Evolutionary conservation across 805 yeast genomes (phyloP), one percentile per base, ranked within the genome.

Genomic region (Teunomyces lycoperdinae): DNA sequence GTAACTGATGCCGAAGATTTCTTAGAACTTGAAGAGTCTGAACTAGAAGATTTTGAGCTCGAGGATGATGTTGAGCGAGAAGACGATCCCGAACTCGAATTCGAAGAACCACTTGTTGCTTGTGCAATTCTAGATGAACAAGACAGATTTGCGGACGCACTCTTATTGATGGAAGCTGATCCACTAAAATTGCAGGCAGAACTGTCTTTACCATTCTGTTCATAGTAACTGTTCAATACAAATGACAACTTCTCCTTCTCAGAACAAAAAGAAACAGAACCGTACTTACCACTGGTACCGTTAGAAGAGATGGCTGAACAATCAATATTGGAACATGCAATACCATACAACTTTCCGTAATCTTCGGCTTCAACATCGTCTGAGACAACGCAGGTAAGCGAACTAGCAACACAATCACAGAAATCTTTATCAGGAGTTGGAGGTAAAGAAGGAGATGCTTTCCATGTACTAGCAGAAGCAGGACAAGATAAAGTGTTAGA

Each of bases 121-220:
- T 48, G 38, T 3, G 63, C 42, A 43, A 58, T 44, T 48, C 55
- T 54, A 9, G 68, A 53, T 4, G 67, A 56, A 51, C 74, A 73
- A 0, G 73, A 58, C 28, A 60, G 46, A 29, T 60, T 66, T n/a
- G 65, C 55, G 20, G 62, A 50, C 5, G 71, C 69, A 39, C 58
- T 50, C 42, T 53, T 56, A 45, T 64, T 62, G 28, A 71, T 52
- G 41, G 83, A 59, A 44, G 88, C 89, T 44, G 88, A 79, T 50
- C 92, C 92, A 52, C 72, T 68, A 68, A 86, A 86, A 65, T 79
- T 81, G 76, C 91, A 85, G 44, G 86, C 87, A 46, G 75, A 65
- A 1, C 65, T 47, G 43, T 57, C 52, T 43, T 62, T 62, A 52
- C 70, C 72, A 50, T 83, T 76, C 34, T 68, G 69, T 44, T 64